These are phyloP conservation scores for Cryphonectria parasitica DNA, from an alignment of 2,329 filamentous ascomycete species.

Conservation along the genomic window DNA sequence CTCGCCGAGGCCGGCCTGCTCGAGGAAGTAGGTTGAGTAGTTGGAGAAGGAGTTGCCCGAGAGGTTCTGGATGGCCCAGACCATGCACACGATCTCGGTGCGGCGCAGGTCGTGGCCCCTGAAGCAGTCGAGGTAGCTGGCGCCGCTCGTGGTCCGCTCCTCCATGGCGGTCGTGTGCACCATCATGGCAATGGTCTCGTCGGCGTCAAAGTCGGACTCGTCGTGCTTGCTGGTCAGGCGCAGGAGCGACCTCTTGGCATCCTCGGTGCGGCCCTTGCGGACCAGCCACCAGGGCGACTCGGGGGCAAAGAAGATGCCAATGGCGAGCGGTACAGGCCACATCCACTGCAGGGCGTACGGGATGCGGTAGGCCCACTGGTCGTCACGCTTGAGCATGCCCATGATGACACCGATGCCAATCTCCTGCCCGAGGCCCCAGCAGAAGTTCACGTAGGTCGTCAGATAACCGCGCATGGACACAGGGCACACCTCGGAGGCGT, in stretches of 20 bases:
- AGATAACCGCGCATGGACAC: constrained; percentile 72
- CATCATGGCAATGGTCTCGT: constrained; percentile 92
- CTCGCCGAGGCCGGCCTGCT: constrained; percentile 59
- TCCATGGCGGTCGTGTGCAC: constrained; percentile 84
- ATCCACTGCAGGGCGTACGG: constrained; percentile 79
- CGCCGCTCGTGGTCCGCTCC: constrained; percentile 72
- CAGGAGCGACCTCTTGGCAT: constrained; percentile 68
- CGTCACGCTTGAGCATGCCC: constrained; percentile 65
- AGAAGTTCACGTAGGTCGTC: constrained; percentile 77
- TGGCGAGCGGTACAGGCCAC: constrained; percentile 70
- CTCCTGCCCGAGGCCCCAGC: constrained; percentile 76
- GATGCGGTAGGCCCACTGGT: constrained; percentile 68
- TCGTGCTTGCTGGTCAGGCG: constrained; percentile 65
- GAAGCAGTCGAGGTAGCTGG: constrained; percentile 83
- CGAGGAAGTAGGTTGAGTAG: constrained; percentile 67
- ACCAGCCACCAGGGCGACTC: constrained; percentile 80
- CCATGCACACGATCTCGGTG: constrained; percentile 72
- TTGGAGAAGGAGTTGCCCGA: constrained; percentile 68
- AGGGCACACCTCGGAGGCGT: constrained; percentile 74
- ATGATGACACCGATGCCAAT: constrained; percentile 76
- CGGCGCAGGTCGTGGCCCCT: constrained; percentile 75
- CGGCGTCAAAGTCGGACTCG: constrained; percentile 75
- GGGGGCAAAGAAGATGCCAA: constrained; percentile 70
- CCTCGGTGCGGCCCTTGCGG: constrained; percentile 63
- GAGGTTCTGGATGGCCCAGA: constrained; percentile 67